Evolutionary conservation across 192 early-diverging fungal species (phyloP).

Genomic region (Coemansia guatemalensis): DNA sequence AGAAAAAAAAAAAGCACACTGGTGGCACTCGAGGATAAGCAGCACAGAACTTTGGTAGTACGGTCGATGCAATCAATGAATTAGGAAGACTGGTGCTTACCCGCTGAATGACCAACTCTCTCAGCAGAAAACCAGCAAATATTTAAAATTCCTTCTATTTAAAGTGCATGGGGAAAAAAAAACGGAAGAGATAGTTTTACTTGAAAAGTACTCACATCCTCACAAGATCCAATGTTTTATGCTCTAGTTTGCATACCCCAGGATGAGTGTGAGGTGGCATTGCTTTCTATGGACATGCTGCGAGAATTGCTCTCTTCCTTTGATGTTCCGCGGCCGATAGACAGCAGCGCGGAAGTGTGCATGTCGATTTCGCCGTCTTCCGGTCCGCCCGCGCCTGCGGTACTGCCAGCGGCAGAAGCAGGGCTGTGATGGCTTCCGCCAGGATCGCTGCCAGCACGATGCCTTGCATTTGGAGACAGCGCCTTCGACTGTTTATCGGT

Average conservation of each 20-base stretch:
- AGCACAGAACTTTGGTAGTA: too few relatives aligned
- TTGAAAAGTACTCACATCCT: too few relatives aligned
- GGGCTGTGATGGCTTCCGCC: not conserved
- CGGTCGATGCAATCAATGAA: too few relatives aligned
- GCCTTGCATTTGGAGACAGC: not conserved
- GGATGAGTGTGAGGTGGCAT: not conserved
- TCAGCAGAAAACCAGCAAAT: not conserved
- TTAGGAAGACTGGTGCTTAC: too few relatives aligned
- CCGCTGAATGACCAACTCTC: too few relatives aligned
- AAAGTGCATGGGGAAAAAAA: not conserved
- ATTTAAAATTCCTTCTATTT: not conserved
- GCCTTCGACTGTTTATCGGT: not conserved
- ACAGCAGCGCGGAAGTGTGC: not conserved
- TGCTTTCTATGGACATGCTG: not conserved
- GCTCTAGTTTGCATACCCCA: not conserved
- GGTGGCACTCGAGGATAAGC: too few relatives aligned
- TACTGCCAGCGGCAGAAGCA: not conserved
- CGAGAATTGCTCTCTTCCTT: not conserved
- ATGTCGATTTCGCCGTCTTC: not conserved
- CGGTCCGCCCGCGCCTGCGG: too few relatives aligned
- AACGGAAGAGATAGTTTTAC: too few relatives aligned
- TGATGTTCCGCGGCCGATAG: not conserved
- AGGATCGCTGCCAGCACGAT: not conserved
- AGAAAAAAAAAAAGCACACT: too few relatives aligned
- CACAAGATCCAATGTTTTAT: not conserved